These are phyloP conservation scores for Yamadazyma sp. DNA, from an alignment of 805 yeast species.

Conservation along the genomic window DNA sequence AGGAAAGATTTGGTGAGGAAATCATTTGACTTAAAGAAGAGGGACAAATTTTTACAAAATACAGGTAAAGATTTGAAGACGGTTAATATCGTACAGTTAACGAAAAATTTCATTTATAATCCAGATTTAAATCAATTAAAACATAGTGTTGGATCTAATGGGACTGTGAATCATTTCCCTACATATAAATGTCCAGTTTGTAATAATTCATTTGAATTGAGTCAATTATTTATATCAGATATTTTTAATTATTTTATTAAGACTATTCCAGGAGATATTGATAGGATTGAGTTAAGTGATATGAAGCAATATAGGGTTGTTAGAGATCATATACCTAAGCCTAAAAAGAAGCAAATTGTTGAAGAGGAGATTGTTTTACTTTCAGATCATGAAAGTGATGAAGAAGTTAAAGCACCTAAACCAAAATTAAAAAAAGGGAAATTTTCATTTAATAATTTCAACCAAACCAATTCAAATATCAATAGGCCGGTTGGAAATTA, in stretches of 20 bases:
- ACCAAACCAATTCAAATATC: too few species aligned
- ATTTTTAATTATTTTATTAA: slow-evolving; percentile 41
- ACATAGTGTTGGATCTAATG: not conserved
- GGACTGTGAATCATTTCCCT: slow-evolving; percentile 15
- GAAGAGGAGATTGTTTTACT: slow-evolving; percentile 28
- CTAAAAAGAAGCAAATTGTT: slow-evolving; percentile 3
- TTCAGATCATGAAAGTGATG: slow-evolving; percentile 30
- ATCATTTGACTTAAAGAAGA: slow-evolving; percentile 11
- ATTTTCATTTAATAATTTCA: too few species aligned
- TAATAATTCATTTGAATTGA: slow-evolving; percentile 30
- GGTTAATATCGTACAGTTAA: not conserved
- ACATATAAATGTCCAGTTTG: slow-evolving; percentile 41
- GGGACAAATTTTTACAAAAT: slow-evolving; percentile 5
- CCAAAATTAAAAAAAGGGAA: too few species aligned
- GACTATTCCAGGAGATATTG: slow-evolving; percentile 31
- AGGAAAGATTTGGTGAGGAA: slow-evolving; percentile 24
- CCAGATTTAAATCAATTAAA: slow-evolving; percentile 2
- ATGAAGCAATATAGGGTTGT: slow-evolving; percentile 31
- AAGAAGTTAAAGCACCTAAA: too few species aligned
- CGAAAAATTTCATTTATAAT: slow-evolving; percentile 9
- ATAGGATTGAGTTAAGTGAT: slow-evolving; percentile 34
- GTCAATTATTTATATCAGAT: slow-evolving; percentile 35
- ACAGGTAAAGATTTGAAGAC: not conserved
- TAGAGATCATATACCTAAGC: slow-evolving; percentile 18
- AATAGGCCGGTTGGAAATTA: too few species aligned